Base-by-base conservation (phyloP, 148 eudicot species). In the Limonium bicolor region DNA sequence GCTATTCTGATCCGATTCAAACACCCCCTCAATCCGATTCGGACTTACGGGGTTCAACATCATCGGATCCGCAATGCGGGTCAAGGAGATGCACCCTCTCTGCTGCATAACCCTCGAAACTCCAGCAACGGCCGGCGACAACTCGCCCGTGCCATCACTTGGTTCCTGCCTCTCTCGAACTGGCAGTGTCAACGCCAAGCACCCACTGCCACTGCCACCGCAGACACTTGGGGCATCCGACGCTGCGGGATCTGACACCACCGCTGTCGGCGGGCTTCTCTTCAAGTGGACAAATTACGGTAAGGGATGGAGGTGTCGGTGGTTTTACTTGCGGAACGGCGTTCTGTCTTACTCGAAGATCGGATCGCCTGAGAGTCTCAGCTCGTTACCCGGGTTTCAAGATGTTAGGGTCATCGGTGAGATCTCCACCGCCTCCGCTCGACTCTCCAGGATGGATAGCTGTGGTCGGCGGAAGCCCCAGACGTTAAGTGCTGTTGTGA, bases 241-340 rank as follows among this genome's bases (percentile, higher is more conserved):
- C 0, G 46, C 31, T 39, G 50, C 51, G 67, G 74, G 71, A 73
- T 69, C 80, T 54, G 88, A 80, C 10, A 54, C 43, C 30, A 53
- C 75, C 19, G 80, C 72, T 21, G 82, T 82, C 4, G 95, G 90
- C 16, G 97, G 97, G 66, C 64, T 88, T 33, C 20, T 83, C 51
- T 80, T 80, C 24, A 88, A 88, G 50, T 88, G 97, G 97, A 94
- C 83, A 59, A 88, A 88, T 56, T 88, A 83, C 37, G 97, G 94
- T 4, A 88, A 84, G 37, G 94, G 97, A 12, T 88, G 97, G 97
- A 63, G 79, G 55, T 67, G 77, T 21, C 71, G 97, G 69, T 88
- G 97, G 97, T 88, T 88, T 56, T 65, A 75, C 55, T 58, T 88
- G 29, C 86, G 75, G 20, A 87, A 88, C 61, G 97, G 97, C 11